These are phyloP conservation scores for Eutrema heterophyllum DNA, from an alignment of 345 rosid species.

Conservation along the genomic window DNA sequence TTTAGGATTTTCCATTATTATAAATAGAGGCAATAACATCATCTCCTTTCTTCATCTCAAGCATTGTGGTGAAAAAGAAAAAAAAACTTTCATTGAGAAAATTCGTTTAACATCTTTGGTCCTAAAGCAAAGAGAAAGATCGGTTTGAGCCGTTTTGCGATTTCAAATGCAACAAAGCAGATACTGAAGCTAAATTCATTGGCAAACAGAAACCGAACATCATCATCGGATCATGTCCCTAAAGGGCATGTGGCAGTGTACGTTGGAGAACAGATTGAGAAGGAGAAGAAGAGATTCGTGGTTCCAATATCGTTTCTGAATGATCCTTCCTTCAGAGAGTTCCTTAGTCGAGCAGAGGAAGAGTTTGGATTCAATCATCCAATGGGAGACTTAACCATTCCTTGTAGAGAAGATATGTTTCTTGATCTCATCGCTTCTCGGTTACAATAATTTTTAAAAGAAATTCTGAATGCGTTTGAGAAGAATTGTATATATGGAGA, in stretches of 20 bases:
- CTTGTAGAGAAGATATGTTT: conserved; percentile 39
- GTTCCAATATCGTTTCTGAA: conserved; percentile 42
- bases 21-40: conserved; percentile 18
- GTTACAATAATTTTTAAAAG: not conserved
- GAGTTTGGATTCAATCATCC: conserved; percentile 52
- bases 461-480: not conserved
- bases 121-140: conserved; percentile 10
- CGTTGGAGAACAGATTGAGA: conserved; percentile 40
- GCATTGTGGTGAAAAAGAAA: not conserved
- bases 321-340: conserved; percentile 39
- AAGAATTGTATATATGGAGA: not conserved
- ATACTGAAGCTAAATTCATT: conserved; percentile 27
- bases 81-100: not conserved
- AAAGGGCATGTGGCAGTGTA: conserved; percentile 44
- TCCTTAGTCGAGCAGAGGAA: conserved; percentile 44
- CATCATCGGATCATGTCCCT: conserved; percentile 38
- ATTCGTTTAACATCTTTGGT: not conserved
- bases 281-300: conserved; percentile 37
- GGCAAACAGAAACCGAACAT: conserved; percentile 19
- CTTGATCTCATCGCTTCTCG: conserved; percentile 31
- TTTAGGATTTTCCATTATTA: not conserved
- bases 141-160: conserved; percentile 28
- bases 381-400: conserved; percentile 46
- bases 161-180: conserved; percentile 29
- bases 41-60: conserved; percentile 16